These are phyloP conservation scores for Achaetomiella virescens DNA, from an alignment of 495 filamentous ascomycete species.

Conservation along the genomic window DNA sequence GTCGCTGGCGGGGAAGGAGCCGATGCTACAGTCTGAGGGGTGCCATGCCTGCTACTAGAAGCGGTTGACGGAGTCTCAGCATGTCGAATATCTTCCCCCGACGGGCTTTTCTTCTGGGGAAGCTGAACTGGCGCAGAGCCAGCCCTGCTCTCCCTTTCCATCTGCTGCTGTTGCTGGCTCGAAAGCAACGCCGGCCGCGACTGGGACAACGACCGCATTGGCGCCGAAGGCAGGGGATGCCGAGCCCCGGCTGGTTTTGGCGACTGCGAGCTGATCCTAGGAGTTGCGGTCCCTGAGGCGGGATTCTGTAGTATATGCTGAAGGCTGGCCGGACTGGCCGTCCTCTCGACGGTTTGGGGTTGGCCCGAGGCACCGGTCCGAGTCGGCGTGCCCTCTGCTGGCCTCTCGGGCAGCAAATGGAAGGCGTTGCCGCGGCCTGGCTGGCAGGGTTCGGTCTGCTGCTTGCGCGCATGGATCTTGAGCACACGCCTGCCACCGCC, in stretches of 20 bases:
- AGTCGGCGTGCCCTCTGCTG: not conserved
- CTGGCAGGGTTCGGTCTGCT: constrained; percentile 8
- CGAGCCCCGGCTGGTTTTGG: not conserved
- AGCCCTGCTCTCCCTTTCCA: not conserved
- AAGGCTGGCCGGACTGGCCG: constrained; percentile 18
- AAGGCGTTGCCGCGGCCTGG: constrained; percentile 2
- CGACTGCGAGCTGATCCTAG: not conserved
- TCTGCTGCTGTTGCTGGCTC: not conserved
- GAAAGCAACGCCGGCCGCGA: not conserved
- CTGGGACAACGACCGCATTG: not conserved
- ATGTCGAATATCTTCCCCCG: not conserved
- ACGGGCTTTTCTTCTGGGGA: not conserved
- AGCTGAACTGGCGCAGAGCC: constrained; percentile 6
- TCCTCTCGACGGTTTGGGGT: not conserved
- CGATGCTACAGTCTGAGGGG: not conserved
- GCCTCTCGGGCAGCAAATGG: constrained; percentile 10
- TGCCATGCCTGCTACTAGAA: not conserved
- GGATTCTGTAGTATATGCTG: constrained; percentile 17
- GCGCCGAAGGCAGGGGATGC: not conserved
- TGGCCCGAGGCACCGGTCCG: not conserved
- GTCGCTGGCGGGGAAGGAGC: not conserved
- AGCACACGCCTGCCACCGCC: constrained; percentile 14
- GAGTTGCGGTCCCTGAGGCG: not conserved
- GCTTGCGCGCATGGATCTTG: constrained; percentile 20
- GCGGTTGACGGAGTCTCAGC: not conserved